These are phyloP conservation scores for Blumeria graminis DNA, from an alignment of 2,329 filamentous ascomycete genomes.

Conservation along the genomic window DNA sequence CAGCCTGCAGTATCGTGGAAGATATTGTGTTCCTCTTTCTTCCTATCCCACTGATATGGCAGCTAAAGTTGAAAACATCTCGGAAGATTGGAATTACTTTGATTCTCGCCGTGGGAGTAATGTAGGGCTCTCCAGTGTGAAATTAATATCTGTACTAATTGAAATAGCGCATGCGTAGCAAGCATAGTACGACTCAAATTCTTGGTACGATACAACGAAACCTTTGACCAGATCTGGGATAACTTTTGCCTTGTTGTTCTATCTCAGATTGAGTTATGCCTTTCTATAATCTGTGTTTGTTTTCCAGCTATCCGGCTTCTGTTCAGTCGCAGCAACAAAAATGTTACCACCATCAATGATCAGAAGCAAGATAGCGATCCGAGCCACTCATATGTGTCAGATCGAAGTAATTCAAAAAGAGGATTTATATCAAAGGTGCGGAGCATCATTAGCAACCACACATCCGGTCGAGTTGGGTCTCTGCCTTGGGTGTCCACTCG, in stretches of 20 bases:
- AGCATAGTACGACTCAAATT: not conserved
- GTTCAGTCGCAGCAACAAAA: not conserved
- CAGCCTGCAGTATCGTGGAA: not conserved
- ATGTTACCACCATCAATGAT: not conserved
- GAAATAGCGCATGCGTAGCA: not conserved
- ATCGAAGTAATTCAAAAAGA: not conserved
- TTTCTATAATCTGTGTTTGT: constrained; percentile 1
- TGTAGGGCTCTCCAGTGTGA: not conserved
- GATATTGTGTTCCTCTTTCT: not conserved
- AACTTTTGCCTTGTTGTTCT: not conserved
- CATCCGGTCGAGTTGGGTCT: not conserved
- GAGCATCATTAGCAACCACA: not conserved
- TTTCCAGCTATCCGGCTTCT: not conserved
- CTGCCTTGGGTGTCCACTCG: not conserved
- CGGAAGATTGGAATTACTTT: not conserved
- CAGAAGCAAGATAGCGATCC: not conserved
- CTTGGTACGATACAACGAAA: not conserved
- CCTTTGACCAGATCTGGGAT: constrained; percentile 1
- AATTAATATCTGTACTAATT: not conserved
- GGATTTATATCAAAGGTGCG: not conserved
- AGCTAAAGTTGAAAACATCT: not conserved
- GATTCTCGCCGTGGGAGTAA: not conserved
- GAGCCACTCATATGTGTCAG: not conserved
- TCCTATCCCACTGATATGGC: not conserved
- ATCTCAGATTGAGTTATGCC: not conserved